Evolutionary conservation across 176 grass and related monocot species (phyloP), one percentile per base, ranked within the genome.

Genomic region (Musa acuminata): DNA sequence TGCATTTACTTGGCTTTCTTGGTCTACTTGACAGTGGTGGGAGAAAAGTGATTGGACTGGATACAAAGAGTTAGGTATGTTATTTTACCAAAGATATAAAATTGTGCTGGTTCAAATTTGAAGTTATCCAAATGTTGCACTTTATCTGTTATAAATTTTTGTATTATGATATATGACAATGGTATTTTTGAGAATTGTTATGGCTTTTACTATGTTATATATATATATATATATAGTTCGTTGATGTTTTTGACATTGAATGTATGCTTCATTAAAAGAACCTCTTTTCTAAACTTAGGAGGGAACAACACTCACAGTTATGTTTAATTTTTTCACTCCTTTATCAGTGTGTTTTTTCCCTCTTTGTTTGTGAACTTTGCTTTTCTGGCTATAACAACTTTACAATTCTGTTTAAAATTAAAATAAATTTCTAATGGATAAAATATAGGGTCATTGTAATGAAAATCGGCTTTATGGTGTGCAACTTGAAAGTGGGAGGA

Each of bases 41-140:
- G 95, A 98, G 80, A 94, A 94, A 79, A 89, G 90, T 87, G 90
- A 98, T 60, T 98, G 95, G 95, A 98, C 88, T 75, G 95, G 95
- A 79, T 91, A 94, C 79, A 98, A 98, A 78, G 95, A 98, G 75
- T 75, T 98, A 87, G 95, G 95, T 98, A 85, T 49, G 81, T 48
- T 48, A 66, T 60, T 27, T 72, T 81, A 52, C 83, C 79, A 43
- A 70, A 51, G 8, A 50, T 20, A 50, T 8, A 70, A 9, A 21
- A 51, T n/a, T 70, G 11, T 49, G 13, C 67, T 70, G 16, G 16
- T 76, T 71, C 73, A 12, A n/a, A 62, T 82, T 29, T 73, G 3
- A 55, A 9, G 49, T 73, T 52, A 4, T 64, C 11, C n/a, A 17
- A 43, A 9, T 51, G 9, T 22, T 64, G 23, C 35, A 11, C 11